Conservation (phyloP, 2,329 filamentous ascomycete genomes). For the Aspergillus ruber region DNA sequence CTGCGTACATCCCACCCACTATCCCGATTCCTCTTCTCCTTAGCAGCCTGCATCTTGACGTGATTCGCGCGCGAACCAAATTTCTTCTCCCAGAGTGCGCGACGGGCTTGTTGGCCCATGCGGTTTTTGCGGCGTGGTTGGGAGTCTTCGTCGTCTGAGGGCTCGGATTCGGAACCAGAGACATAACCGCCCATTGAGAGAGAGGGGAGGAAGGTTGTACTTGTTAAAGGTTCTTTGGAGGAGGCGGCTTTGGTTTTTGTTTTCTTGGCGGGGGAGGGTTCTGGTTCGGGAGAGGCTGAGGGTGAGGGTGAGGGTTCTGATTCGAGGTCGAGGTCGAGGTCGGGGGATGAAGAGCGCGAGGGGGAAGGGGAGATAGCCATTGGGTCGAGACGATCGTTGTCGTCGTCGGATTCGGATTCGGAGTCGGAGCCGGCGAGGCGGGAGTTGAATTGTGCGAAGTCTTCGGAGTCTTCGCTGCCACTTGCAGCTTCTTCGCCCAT, state of each 20-base stretch:
- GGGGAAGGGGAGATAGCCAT: slow-evolving; percentile 20
- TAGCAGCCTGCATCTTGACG: slow-evolving; percentile 38
- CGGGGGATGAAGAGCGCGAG: slow-evolving; percentile 29
- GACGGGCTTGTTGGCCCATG: slow-evolving; percentile 56
- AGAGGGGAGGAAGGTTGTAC: slow-evolving; percentile 55
- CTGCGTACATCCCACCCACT: slow-evolving; percentile 54
- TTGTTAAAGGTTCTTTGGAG: slow-evolving; percentile 11
- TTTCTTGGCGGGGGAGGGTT: slow-evolving; percentile 18
- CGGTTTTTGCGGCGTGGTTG: slow-evolving; percentile 51
- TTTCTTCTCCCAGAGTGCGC: slow-evolving; percentile 57
- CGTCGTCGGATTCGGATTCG: slow-evolving; percentile 17
- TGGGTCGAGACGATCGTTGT: slow-evolving; percentile 5
- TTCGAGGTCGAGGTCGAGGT: slow-evolving; percentile 12
- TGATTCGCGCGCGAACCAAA: slow-evolving; percentile 55
- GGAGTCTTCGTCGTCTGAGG: slow-evolving; percentile 36
- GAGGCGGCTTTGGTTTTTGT: slow-evolving; percentile 17
- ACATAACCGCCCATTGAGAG: slow-evolving; percentile 57
- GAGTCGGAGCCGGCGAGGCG: slow-evolving; percentile 27
- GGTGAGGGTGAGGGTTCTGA: slow-evolving; percentile 6
- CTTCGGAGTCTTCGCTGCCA: slow-evolving; percentile 16
- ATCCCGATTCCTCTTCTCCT: slow-evolving; percentile 35
- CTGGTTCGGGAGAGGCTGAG: slow-evolving; percentile 3
- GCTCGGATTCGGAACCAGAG: slow-evolving; percentile 54
- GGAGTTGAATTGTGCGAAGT: slow-evolving; percentile 26
- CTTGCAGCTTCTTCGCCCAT: slow-evolving; percentile 18